Percentiles rank a stretch among this genome's conserved stretches.
Evolutionary conservation across 2,329 filamentous ascomycete species (phyloP).

Genomic region (Paracorniculantispora psalliotae): DNA sequence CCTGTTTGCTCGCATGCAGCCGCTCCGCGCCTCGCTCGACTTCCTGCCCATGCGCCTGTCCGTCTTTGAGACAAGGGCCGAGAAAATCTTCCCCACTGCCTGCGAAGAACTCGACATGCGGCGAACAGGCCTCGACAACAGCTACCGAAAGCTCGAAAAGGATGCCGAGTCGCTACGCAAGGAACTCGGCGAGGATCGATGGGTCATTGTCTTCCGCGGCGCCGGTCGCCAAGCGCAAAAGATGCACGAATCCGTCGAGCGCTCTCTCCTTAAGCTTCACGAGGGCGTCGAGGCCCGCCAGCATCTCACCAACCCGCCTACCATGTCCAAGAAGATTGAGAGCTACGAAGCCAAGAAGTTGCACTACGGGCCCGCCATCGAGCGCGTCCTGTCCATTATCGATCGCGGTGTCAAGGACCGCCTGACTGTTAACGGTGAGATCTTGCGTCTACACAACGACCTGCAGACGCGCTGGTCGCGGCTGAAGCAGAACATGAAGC

Average conservation of each 20-base stretch:
- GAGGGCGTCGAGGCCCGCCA: conserved; percentile 72
- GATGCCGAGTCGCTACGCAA: conserved; percentile 86
- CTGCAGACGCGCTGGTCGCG: conserved; percentile 77
- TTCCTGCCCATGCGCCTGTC: conserved; percentile 93
- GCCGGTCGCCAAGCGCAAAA: conserved; percentile 88
- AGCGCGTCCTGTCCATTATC: conserved; percentile 85
- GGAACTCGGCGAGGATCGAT: conserved; percentile 90
- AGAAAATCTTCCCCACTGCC: conserved; percentile 77
- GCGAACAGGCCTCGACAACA: conserved; percentile 68
- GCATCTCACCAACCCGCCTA: conserved; percentile 65
- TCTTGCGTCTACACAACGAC: conserved; percentile 78
- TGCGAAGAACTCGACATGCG: conserved; percentile 83
- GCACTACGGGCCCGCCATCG: conserved; percentile 91
- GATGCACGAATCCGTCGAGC: conserved; percentile 92
- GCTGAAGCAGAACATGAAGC: conserved; percentile 69
- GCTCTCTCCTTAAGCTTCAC: conserved; percentile 75
- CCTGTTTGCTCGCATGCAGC: conserved; percentile 92
- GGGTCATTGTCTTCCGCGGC: conserved; percentile 92
- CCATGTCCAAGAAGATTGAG: conserved; percentile 77
- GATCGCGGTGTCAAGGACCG: conserved; percentile 93
- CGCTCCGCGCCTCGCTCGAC: conserved; percentile 84
- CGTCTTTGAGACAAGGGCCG: conserved; percentile 75
- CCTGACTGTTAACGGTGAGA: conserved; percentile 95
- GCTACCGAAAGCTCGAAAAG: conserved; percentile 80
- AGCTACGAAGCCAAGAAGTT: conserved; percentile 92